Conservation (phyloP, 176 grass and related monocot genomes). For the Phoenix roebelenii region DNA sequence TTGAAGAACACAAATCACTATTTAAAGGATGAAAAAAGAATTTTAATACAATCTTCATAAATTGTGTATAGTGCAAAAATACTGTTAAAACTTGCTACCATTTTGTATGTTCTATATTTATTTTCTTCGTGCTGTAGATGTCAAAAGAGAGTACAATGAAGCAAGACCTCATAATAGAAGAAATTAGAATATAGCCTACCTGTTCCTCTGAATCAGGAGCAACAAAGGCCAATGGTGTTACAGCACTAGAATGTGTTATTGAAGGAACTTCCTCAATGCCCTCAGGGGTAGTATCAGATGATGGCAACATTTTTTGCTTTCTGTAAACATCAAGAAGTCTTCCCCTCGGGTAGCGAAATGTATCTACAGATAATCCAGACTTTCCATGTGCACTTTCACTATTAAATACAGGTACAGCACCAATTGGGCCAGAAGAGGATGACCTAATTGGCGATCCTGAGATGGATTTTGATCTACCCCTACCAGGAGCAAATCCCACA, state of each 20-base stretch:
- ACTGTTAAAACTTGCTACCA: no score
- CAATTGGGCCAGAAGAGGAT: slow-evolving; percentile 49
- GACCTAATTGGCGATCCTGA: slow-evolving; percentile 24
- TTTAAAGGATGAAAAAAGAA: no score
- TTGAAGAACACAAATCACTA: no score
- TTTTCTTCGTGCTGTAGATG: no score
- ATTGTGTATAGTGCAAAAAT: no score
- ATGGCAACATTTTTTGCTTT: slow-evolving; percentile 32
- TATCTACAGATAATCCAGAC: slow-evolving; percentile 14
- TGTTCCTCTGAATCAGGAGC: slow-evolving; percentile 64
- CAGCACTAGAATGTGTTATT: slow-evolving; percentile 46
- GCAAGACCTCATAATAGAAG: no score
- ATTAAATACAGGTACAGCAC: slow-evolving; percentile 28
- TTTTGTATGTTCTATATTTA: no score
- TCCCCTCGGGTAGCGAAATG: slow-evolving; percentile 79
- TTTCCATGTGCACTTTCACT: slow-evolving; percentile 13
- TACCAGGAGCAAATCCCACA: slow-evolving; percentile 79
- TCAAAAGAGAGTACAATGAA: no score
- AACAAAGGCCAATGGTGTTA: slow-evolving; percentile 70
- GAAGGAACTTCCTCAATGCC: slow-evolving; percentile 60
- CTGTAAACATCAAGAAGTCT: slow-evolving; percentile 97
- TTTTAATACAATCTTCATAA: no score
- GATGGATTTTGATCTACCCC: slow-evolving; percentile 64
- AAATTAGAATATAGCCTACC: slow-evolving; percentile 25
- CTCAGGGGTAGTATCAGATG: slow-evolving; percentile 28